Conservation (phyloP, 768 basidiomycete genomes). For the Gloeophyllum trabeum region DNA sequence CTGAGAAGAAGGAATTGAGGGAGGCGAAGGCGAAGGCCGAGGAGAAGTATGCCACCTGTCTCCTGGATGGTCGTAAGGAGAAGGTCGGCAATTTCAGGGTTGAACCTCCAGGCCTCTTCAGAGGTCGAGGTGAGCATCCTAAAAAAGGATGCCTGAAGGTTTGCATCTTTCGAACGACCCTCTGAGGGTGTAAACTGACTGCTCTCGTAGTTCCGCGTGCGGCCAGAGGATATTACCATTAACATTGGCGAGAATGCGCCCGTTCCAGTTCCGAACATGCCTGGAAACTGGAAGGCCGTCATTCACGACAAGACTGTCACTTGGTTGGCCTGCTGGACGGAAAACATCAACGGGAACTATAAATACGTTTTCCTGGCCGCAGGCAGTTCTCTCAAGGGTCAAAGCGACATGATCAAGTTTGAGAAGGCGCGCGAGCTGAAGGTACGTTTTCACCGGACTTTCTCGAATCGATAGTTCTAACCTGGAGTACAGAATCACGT, state of each 20-base stretch:
- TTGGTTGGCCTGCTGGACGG: conserved; percentile 98
- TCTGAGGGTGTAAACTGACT: not conserved
- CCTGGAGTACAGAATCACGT: conserved; percentile 83
- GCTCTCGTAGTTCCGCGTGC: conserved; percentile 58
- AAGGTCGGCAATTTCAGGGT: conserved; percentile 97
- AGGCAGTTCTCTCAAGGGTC: conserved; percentile 95
- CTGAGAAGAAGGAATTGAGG: conserved; percentile 90
- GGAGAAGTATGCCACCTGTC: conserved; percentile 72
- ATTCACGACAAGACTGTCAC: conserved; percentile 94
- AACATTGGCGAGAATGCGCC: conserved; percentile 78
- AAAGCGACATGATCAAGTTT: conserved; percentile 96
- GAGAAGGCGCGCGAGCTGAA: conserved; percentile 96
- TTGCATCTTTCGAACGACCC: not conserved
- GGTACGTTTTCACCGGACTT: conserved; percentile 43
- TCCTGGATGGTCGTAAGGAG: conserved; percentile 94
- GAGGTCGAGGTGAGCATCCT: conserved; percentile 97
- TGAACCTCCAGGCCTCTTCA: conserved; percentile 96
- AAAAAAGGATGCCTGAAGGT: conserved; percentile 96
- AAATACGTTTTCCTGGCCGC: conserved; percentile 98
- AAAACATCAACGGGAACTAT: conserved; percentile 90
- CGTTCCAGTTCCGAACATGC: conserved; percentile 80
- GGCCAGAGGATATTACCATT: conserved; percentile 90
- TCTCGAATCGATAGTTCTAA: no score
- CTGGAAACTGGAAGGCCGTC: conserved; percentile 84
- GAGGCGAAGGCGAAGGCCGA: conserved; percentile 77